phyloP scores from a whole-genome alignment of 2,329 filamentous ascomycete species.

The Emydomyces testavorans region DNA sequence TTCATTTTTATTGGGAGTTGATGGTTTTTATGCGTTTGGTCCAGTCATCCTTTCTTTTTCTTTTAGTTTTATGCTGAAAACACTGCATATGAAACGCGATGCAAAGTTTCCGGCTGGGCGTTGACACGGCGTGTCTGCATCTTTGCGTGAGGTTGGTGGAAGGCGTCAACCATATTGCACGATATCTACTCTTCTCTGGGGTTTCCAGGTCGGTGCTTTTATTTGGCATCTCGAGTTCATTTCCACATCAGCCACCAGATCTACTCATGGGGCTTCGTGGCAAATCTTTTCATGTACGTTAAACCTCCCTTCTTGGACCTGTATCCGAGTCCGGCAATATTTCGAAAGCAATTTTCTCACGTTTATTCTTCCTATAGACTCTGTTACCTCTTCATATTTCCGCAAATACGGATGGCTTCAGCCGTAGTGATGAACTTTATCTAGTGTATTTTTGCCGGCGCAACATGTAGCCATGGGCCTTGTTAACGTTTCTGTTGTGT shows the following conservation, averaged over 20 bases:
- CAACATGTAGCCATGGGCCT: conserved; percentile 17
- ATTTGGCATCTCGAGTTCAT: conserved; percentile 26
- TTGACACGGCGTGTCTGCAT: conserved; percentile 23
- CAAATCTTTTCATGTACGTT: conserved; percentile 37
- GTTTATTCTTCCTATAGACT: conserved; percentile 33
- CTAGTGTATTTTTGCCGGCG: conserved; percentile 10
- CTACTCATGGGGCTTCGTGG: conserved; percentile 27
- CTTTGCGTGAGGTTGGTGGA: conserved; percentile 21
- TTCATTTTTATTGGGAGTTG: conserved; percentile 17
- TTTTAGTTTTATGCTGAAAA: conserved; percentile 21
- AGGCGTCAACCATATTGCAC: conserved; percentile 29
- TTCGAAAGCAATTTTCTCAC: conserved; percentile 38
- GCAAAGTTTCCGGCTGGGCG: conserved; percentile 29
- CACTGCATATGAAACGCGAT: conserved; percentile 28
- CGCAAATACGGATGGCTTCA: conserved; percentile 20
- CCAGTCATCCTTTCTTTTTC: conserved; percentile 20
- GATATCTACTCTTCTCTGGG: conserved; percentile 27
- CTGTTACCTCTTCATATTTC: conserved; percentile 18
- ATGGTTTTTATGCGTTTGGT: conserved; percentile 19
- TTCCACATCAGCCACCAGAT: conserved; percentile 27
- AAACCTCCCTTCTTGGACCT: conserved; percentile 38
- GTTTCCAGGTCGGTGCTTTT: conserved; percentile 18
- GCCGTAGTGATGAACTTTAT: conserved; percentile 16
- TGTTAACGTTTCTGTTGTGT: conserved; percentile 17
- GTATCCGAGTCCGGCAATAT: conserved; percentile 32